These are phyloP conservation scores for Herpetomonas samuelpessoai DNA, from an alignment of 208 protist species.

Conservation along the genomic window DNA sequence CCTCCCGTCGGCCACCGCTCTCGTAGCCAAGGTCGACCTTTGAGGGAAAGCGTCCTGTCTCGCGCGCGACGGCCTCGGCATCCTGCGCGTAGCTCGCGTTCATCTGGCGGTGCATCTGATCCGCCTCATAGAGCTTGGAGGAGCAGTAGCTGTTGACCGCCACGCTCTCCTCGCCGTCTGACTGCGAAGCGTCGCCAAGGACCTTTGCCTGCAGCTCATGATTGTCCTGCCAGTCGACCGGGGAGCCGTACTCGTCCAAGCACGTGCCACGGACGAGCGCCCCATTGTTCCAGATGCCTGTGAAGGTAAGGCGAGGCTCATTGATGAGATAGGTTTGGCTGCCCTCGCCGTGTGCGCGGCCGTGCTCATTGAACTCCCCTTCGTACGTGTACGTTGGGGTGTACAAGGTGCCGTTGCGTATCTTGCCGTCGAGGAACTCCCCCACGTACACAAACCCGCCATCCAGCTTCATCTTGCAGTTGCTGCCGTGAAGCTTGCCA, in stretches of 20 bases:
- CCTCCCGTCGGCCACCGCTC: conserved; percentile 57
- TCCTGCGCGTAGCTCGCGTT: conserved; percentile 76
- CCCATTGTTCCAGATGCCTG: conserved; percentile 84
- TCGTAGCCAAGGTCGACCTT: conserved; percentile 91
- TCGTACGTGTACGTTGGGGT: conserved; percentile 91
- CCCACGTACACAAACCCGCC: conserved; percentile 89
- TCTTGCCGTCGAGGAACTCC: conserved; percentile 80
- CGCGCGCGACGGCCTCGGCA: conserved; percentile 35
- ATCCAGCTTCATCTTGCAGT: conserved; percentile 89
- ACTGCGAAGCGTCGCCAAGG: conserved; percentile 33
- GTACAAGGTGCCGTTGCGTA: conserved; percentile 79
- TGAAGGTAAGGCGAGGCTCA: conserved; percentile 81
- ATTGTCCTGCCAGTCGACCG: conserved; percentile 91
- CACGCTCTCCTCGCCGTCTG: conserved; percentile 51
- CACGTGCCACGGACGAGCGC: conserved; percentile 75
- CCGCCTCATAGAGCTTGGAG: conserved; percentile 77
- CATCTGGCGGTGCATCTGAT: conserved; percentile 62
- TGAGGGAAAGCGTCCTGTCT: conserved; percentile 54
- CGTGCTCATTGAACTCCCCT: conserved; percentile 88
- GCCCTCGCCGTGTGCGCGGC: conserved; percentile 82
- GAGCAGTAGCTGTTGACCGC: conserved; percentile 78
- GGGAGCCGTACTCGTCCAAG: conserved; percentile 80
- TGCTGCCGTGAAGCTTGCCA: conserved; percentile 82
- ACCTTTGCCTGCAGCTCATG: conserved; percentile 70
- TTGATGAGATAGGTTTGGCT: conserved; percentile 86